Evolutionary conservation across 192 early-diverging fungal genomes (phyloP).

Genomic region (Umbelopsis sp.): DNA sequence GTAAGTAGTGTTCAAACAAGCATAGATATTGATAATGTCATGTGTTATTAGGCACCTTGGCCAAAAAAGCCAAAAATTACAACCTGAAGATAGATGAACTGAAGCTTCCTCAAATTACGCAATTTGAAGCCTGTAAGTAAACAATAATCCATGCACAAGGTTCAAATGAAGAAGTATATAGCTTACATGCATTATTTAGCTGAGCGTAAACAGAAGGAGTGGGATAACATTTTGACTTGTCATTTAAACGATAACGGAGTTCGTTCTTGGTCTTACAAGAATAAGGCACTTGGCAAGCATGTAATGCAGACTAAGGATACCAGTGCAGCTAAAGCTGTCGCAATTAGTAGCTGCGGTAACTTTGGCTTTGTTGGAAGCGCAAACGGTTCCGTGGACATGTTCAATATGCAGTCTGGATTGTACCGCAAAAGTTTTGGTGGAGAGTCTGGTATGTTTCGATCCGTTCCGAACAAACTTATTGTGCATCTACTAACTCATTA

Average conservation of each 20-base stretch:
- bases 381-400: constrained; percentile 81
- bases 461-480: background rate
- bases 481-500: background rate
- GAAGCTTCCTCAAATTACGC: constrained; percentile 72
- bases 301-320: constrained; percentile 64
- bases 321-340: constrained; percentile 34
- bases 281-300: constrained; percentile 75
- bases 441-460: constrained; percentile 29
- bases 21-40: constrained; percentile 2
- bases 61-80: constrained; percentile 67
- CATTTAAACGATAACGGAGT: constrained; percentile 76
- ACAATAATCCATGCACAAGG: background rate
- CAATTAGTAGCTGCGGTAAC: constrained; percentile 89
- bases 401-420: constrained; percentile 94
- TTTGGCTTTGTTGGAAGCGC: constrained; percentile 87
- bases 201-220: constrained; percentile 69
- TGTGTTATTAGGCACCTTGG: constrained; percentile 47
- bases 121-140: constrained; percentile 68
- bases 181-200: constrained; percentile 18
- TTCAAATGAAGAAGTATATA: background rate
- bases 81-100: constrained; percentile 63
- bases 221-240: constrained; percentile 91
- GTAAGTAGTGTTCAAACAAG: too few species aligned
- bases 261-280: constrained; percentile 82
- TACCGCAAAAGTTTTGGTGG: constrained; percentile 69